phyloP scores from a whole-genome alignment of 2,329 filamentous ascomycete genomes.

The Thelonectria discophora region DNA sequence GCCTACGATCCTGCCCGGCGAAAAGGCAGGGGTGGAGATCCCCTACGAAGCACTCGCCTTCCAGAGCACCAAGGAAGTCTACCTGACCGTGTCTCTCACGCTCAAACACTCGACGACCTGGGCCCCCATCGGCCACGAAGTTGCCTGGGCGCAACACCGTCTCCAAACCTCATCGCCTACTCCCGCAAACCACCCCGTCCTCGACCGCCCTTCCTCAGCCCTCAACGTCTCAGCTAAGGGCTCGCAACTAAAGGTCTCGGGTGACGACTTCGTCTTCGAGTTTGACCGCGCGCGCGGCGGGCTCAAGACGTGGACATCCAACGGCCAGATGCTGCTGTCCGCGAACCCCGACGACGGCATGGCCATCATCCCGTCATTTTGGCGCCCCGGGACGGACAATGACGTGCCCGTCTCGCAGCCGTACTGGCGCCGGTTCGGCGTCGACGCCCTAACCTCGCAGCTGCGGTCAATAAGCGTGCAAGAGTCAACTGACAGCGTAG shows the following conservation, averaged over 20 bases:
- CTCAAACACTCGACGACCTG: constrained; percentile 57
- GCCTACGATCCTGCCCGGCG: constrained; percentile 52
- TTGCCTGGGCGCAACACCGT: constrained; percentile 63
- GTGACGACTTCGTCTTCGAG: constrained; percentile 47
- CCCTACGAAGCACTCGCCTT: constrained; percentile 42
- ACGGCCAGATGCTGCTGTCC: constrained; percentile 48
- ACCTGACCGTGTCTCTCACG: constrained; percentile 56
- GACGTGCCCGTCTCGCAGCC: constrained; percentile 63
- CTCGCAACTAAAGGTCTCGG: constrained; percentile 22
- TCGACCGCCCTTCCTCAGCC: constrained; percentile 31
- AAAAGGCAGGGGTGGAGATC: constrained; percentile 46
- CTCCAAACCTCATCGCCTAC: constrained; percentile 36
- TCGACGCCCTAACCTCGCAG: constrained; percentile 57
- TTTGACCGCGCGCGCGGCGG: constrained; percentile 58
- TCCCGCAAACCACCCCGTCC: neutral
- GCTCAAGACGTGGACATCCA: constrained; percentile 53
- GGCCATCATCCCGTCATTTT: constrained; percentile 61
- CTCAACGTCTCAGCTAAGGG: constrained; percentile 33
- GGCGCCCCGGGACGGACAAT: constrained; percentile 73
- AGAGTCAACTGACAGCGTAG: constrained; percentile 54
- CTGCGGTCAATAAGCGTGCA: constrained; percentile 53
- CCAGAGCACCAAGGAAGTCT: constrained; percentile 50
- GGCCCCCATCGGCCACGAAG: constrained; percentile 61
- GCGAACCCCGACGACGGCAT: constrained; percentile 47
- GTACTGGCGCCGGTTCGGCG: constrained; percentile 65